Conservation (phyloP, 164 flowering plant genomes). For the Macadamia tetraphylla region DNA sequence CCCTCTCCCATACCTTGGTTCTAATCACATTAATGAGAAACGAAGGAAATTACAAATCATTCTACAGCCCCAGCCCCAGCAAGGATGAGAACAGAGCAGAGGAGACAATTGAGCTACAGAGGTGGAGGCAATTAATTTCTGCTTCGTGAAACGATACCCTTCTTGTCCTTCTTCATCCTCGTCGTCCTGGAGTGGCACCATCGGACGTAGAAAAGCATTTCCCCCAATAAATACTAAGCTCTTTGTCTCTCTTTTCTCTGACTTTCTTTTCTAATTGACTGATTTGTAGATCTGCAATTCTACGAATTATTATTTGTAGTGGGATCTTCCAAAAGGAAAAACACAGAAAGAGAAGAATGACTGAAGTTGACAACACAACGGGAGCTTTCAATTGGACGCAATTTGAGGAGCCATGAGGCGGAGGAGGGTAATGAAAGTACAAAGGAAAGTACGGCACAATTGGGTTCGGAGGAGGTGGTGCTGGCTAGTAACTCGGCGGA, state of each 20-base stretch:
- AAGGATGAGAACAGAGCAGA: background rate
- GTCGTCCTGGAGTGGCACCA: no score
- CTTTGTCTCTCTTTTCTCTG: no score
- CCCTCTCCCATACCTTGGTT: background rate
- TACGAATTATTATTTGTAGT: background rate
- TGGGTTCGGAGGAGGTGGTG: slow-evolving; percentile 85
- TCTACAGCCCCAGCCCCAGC: background rate
- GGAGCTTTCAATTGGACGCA: background rate
- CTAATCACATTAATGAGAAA: background rate
- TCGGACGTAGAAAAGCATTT: no score
- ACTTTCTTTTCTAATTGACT: no score
- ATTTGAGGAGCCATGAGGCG: slow-evolving; percentile 14
- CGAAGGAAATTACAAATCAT: background rate
- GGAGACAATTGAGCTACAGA: background rate
- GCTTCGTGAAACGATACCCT: background rate
- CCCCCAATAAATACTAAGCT: no score
- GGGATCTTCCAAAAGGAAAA: slow-evolving; percentile 11
- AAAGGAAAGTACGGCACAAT: slow-evolving; percentile 80
- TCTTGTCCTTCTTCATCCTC: background rate
- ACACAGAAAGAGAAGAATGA: background rate
- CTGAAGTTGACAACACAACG: background rate
- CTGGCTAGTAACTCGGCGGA: slow-evolving; percentile 20
- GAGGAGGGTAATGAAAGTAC: slow-evolving; percentile 65
- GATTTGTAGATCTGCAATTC: background rate
- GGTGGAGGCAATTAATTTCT: background rate